A percentile compares a stretch with the other conserved stretches of the same genome.
Conservation (phyloP, 768 basidiomycete genomes). For the Russula virescens region DNA sequence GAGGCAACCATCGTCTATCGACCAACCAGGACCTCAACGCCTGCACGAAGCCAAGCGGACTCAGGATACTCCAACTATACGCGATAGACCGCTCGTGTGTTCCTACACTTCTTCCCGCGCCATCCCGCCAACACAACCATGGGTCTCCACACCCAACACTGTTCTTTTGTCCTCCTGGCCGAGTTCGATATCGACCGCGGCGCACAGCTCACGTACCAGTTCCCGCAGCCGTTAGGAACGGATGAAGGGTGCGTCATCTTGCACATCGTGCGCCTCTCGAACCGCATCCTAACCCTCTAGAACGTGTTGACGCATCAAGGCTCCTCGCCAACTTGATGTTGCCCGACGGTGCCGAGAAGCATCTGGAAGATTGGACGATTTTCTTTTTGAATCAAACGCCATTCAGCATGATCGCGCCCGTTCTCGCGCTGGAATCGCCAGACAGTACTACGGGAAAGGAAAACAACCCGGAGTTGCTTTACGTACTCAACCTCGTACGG, state of each 20-base stretch:
- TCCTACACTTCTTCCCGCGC: background rate
- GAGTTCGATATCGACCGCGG: conserved; percentile 98
- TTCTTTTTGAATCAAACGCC: conserved; percentile 96
- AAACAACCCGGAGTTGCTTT: conserved; percentile 54
- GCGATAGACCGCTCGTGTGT: background rate
- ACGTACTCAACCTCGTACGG: conserved; percentile 85
- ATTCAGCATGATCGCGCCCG: conserved; percentile 79
- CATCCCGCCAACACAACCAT: conserved; percentile 30
- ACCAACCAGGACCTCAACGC: no score
- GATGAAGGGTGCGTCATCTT: conserved; percentile 74
- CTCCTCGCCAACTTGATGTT: conserved; percentile 96
- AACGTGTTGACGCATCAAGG: conserved; percentile 38
- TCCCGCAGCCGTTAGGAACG: conserved; percentile 88
- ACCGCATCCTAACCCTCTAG: background rate
- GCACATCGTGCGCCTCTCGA: background rate
- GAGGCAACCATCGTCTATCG: background rate
- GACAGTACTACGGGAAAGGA: conserved; percentile 29
- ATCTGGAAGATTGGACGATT: conserved; percentile 95
- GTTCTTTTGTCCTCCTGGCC: conserved; percentile 92
- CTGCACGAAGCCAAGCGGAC: no score
- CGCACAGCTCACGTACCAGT: conserved; percentile 90
- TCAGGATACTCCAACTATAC: background rate
- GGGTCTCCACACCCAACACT: conserved; percentile 65
- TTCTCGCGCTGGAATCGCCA: conserved; percentile 63
- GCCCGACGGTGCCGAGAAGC: conserved; percentile 94